Base-by-base conservation (phyloP, 345 rosid genomes). In the Arabis hirsuta region DNA sequence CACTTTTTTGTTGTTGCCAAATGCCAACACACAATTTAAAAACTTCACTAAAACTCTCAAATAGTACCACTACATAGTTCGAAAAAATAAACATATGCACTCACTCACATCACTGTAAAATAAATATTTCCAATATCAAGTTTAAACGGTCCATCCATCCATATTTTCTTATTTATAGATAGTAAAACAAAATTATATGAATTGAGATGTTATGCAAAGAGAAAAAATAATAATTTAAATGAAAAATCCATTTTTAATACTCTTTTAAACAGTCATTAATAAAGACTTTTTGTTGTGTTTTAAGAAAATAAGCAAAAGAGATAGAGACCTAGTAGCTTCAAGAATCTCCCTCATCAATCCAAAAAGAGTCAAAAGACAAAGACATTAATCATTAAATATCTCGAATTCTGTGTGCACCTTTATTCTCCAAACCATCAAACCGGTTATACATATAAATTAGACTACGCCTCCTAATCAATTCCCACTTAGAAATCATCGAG, bases 251-350 rank as follows among this genome's bases (percentile, higher is more conserved):
- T 16, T 6, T 68, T 29, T 62, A n/a, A 9, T 20, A 27, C 12
- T 43, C 34, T 44, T 0, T 62, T 16, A 27, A 65, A 39, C 9
- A 69, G 54, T 68, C 36, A 45, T 45, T 12, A 57, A 69, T 42
- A 38, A 38, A 12, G 26, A 10, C n/a, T 19, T 45, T 36, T 27
- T 24, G 48, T 20, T 32, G 51, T 44, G 56, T 53, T 51, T 54
- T 5, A 56, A n/a, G 38, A 65, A 41, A 58, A 74, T 7, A 74
- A 50, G 20, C 13, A 43, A 55, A 9, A 16, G 29, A 42, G 3
- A 50, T 56, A 69, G 45, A 58, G 36, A 24, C 36, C 79, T 69
- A 62, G 71, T 69, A 69, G 57, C 70, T 69, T 76, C 79, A 69
- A 55, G 79, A 69, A 76, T 62, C 74, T 53, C 12, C 54, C 65